phyloP scores from a whole-genome alignment of 2,329 filamentous ascomycete genomes.

The Corinectria fuckeliana region DNA sequence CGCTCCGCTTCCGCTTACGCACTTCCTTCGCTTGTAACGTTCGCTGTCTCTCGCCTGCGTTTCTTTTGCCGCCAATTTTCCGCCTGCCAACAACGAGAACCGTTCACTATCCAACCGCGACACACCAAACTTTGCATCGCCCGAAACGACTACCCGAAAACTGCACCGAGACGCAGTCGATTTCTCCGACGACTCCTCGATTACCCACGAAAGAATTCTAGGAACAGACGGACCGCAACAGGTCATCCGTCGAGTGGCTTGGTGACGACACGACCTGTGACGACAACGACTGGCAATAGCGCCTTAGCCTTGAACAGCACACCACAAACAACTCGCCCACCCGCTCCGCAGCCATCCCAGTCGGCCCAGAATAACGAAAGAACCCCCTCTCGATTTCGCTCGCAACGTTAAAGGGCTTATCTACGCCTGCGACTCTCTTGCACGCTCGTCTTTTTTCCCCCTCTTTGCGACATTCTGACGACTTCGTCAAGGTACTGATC shows the following conservation, averaged over 20 bases:
- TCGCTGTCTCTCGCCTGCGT: constrained; percentile 13
- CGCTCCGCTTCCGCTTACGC: constrained; percentile 10
- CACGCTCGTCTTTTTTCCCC: too few relatives aligned
- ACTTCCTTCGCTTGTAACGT: constrained; percentile 12
- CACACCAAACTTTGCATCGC: background rate
- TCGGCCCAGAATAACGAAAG: background rate
- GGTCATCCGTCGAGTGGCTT: background rate
- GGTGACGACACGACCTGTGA: constrained; percentile 22
- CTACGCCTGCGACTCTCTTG: background rate
- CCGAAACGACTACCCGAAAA: background rate
- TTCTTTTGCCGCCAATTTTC: constrained; percentile 18
- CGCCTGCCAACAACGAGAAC: background rate
- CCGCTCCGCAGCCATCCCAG: constrained; percentile 5
- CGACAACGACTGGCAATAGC: constrained; percentile 13
- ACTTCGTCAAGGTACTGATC: background rate
- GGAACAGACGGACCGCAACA: background rate
- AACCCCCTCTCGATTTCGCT: background rate
- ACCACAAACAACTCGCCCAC: constrained; percentile 3
- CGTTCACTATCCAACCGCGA: background rate
- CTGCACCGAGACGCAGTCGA: background rate
- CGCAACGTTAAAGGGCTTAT: background rate
- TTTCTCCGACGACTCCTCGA: background rate
- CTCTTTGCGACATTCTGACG: background rate
- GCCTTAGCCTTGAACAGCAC: constrained; percentile 4
- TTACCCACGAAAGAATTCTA: background rate